Evolutionary conservation across 768 basidiomycete genomes (phyloP), one percentile per base, ranked within the genome.

Genomic region (Leccinum longicurvipes): DNA sequence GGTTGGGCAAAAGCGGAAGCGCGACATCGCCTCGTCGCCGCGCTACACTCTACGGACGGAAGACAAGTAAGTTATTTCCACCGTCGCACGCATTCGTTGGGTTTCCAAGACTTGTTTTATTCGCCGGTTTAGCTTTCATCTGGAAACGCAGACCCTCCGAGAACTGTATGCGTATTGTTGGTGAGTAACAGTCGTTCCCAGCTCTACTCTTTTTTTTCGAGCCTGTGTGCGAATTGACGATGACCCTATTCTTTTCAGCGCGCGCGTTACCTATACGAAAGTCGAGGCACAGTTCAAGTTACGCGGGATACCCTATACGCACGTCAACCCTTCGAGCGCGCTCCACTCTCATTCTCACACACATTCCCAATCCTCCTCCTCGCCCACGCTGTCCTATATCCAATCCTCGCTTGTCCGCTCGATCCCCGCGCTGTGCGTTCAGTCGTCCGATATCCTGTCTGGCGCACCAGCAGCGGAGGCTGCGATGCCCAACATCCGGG

Each of bases 101-200:
- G 24, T 17, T 45, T 45, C 2, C 6, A 8, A 27, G 17, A 47
- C 56, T 59, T 15, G 52, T 50, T 24, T 10, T 8, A 4, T 6
- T 1, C 21, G 9, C n/a, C 15, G 36, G 9, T 39, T 39, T 47
- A 73, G 74, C 45, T 93, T 91, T 68, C 77, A 84, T 57, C 70
- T 96, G 23, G 85, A 89, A 50, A 86, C 86, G 0, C 84, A 84
- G 61, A 81, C 86, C 6, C 71, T 93, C 17, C 78, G 87, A 55
- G 88, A 93, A 64, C 72, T 94, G 10, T 93, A 92, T 65, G 86
- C 85, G 31, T 95, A 93, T 68, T 94, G 90, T 74, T 91, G 91
- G 93, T 93, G 59, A 62, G 76, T 65, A 4, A 21, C n/a, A n/a
- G 46, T 9, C 27, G 2, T 46, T 24, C 17, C 5, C 3, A 10